Evolutionary conservation across 768 basidiomycete species (phyloP).

Genomic region (Gautieria morchelliformis): DNA sequence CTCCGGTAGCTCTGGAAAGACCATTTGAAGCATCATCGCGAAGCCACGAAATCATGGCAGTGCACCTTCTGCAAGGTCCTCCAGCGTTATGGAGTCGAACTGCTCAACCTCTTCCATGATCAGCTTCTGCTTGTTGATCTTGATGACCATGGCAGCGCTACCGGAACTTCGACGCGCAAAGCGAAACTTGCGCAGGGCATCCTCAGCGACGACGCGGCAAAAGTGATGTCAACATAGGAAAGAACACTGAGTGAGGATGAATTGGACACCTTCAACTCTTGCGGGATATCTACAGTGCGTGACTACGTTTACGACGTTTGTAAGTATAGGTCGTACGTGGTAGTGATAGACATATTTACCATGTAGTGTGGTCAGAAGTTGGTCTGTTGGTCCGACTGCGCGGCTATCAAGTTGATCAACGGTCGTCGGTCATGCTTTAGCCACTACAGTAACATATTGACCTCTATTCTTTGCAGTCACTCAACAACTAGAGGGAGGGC

Average conservation of each 20-base stretch:
- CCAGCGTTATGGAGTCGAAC: constrained; percentile 65
- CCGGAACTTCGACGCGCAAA: constrained; percentile 56
- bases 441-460: too few species aligned
- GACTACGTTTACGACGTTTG: constrained; percentile 30
- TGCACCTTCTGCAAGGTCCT: constrained; percentile 81
- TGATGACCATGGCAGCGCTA: constrained; percentile 74
- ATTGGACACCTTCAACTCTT: constrained; percentile 43
- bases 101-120: constrained; percentile 79
- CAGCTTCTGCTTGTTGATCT: constrained; percentile 79
- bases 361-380: too few species aligned
- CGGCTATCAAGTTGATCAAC: too few species aligned
- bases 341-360: too few species aligned
- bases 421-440: too few species aligned
- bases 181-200: constrained; percentile 75
- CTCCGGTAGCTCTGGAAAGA: constrained; percentile 66
- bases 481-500: too few species aligned
- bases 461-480: too few species aligned
- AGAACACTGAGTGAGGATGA: background rate
- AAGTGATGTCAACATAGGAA: background rate
- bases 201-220: constrained; percentile 12
- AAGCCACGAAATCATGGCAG: constrained; percentile 1
- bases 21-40: background rate
- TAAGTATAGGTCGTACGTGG: background rate
- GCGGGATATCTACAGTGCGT: constrained; percentile 78
- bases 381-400: too few species aligned